These are phyloP conservation scores for Linaria vulgaris DNA, from an alignment of 257 asterid genomes.

Conservation along the genomic window DNA sequence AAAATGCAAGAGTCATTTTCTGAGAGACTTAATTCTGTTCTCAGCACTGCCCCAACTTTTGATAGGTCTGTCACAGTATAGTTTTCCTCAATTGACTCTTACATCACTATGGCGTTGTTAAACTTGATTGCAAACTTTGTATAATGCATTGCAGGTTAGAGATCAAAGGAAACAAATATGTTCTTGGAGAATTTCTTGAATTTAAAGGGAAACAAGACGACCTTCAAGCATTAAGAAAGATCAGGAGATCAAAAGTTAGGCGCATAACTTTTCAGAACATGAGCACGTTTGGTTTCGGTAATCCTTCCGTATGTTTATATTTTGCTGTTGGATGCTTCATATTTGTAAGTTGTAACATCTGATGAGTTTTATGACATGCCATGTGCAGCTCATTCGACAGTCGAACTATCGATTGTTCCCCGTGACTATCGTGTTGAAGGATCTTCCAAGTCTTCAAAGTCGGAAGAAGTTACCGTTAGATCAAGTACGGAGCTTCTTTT, in stretches of 20 bases:
- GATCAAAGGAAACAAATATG: slow-evolving; percentile 67
- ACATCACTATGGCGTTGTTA: not conserved
- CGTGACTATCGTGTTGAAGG: slow-evolving; percentile 76
- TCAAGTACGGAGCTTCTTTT: slow-evolving; percentile 78
- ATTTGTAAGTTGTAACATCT: slow-evolving; percentile 8
- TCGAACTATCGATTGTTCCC: slow-evolving; percentile 62
- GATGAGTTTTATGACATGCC: slow-evolving; percentile 12
- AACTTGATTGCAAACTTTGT: not conserved
- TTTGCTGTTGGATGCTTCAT: not conserved
- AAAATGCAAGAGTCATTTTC: slow-evolving; percentile 57
- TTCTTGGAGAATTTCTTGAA: slow-evolving; percentile 85
- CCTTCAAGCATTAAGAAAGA: slow-evolving; percentile 52
- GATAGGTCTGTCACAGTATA: slow-evolving; percentile 61
- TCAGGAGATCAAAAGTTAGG: slow-evolving; percentile 88
- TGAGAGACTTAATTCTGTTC: slow-evolving; percentile 60
- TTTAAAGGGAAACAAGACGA: slow-evolving; percentile 92
- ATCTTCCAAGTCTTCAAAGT: slow-evolving; percentile 50
- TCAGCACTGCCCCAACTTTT: slow-evolving; percentile 83
- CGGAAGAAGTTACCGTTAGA: slow-evolving; percentile 69
- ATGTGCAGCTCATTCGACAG: slow-evolving; percentile 66
- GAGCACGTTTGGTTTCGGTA: slow-evolving; percentile 97
- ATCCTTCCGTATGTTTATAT: slow-evolving; percentile 21
- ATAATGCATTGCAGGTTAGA: slow-evolving; percentile 58
- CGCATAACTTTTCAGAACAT: slow-evolving; percentile 70
- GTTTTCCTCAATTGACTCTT: slow-evolving; percentile 6